These are phyloP conservation scores for Globisporangium echinulatum DNA, from an alignment of 352 stramenopile genomes.

Conservation along the genomic window DNA sequence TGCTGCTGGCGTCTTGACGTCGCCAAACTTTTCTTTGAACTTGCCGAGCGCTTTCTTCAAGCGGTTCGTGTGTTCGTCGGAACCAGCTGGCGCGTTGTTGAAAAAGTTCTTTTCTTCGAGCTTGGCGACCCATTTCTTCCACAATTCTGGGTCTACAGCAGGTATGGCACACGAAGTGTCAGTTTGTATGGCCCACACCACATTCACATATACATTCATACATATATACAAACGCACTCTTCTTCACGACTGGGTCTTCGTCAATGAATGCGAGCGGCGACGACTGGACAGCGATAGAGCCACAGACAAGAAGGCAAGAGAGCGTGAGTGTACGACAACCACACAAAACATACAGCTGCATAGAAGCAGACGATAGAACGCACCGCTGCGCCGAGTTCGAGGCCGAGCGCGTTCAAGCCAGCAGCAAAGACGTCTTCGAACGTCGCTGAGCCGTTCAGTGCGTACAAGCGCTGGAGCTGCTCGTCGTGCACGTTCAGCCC, in stretches of 20 bases:
- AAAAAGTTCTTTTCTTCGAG: conserved; percentile 85
- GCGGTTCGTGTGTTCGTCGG: conserved; percentile 51
- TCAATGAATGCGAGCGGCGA: conserved; percentile 23
- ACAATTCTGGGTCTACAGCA: conserved; percentile 64
- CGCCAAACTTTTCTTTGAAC: conserved; percentile 84
- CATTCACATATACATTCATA: background rate
- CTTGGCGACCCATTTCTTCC: conserved; percentile 85
- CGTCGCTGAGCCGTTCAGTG: conserved; percentile 28
- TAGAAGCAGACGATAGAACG: background rate
- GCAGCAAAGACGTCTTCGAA: conserved; percentile 72
- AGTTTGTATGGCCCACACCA: background rate
- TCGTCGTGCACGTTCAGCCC: conserved; percentile 49
- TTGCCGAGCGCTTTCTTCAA: conserved; percentile 75
- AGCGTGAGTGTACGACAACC: background rate
- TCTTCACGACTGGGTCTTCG: conserved; percentile 65
- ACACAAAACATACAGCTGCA: background rate
- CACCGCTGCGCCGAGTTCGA: conserved; percentile 30
- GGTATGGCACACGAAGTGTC: background rate
- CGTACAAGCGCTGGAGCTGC: conserved; percentile 43
- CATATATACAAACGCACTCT: conserved; percentile 30
- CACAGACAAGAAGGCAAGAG: background rate
- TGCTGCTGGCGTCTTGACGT: conserved; percentile 38
- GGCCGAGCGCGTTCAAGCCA: conserved; percentile 50
- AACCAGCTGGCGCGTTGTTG: conserved; percentile 45
- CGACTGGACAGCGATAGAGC: conserved; percentile 1